Conservation (phyloP, 2,329 filamentous ascomycete genomes). For the Ceratocystis alfenasii region DNA sequence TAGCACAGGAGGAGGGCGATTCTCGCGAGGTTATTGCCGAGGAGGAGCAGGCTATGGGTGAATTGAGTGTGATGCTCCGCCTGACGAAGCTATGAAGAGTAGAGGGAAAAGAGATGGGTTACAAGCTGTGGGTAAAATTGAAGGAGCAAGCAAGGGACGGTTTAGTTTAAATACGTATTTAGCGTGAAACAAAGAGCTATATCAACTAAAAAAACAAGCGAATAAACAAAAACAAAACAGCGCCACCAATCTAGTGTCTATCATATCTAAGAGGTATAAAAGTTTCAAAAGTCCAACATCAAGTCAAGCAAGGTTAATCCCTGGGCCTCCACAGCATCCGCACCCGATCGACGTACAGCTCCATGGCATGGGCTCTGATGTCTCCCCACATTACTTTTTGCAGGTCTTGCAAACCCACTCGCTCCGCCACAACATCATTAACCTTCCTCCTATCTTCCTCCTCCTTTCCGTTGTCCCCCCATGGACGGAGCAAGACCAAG, state of each 20-base stretch:
- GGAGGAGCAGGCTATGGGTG: slow-evolving; percentile 77
- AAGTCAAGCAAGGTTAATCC: neutral
- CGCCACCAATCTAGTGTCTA: no score
- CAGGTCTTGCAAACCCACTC: slow-evolving; percentile 55
- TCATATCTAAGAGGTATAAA: neutral
- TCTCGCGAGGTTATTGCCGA: slow-evolving; percentile 50
- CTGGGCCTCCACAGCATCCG: neutral
- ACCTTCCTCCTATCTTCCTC: slow-evolving; percentile 34
- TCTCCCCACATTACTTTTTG: slow-evolving; percentile 45
- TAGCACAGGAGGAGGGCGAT: slow-evolving; percentile 31
- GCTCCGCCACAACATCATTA: slow-evolving; percentile 56
- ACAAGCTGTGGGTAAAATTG: neutral
- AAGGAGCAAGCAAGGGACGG: neutral
- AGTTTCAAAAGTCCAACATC: neutral
- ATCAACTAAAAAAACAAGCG: neutral
- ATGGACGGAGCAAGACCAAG: slow-evolving; percentile 51
- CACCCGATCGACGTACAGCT: slow-evolving; percentile 11
- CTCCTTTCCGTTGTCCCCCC: slow-evolving; percentile 28
- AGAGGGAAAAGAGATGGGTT: slow-evolving; percentile 25
- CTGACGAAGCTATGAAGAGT: slow-evolving; percentile 52
- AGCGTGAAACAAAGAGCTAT: slow-evolving; percentile 1
- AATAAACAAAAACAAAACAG: no score
- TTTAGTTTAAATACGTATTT: neutral
- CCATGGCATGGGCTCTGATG: slow-evolving; percentile 10
- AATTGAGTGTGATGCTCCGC: slow-evolving; percentile 66